Base-by-base conservation (phyloP, 2,329 filamentous ascomycete genomes). In the Colletotrichum liriopes region DNA sequence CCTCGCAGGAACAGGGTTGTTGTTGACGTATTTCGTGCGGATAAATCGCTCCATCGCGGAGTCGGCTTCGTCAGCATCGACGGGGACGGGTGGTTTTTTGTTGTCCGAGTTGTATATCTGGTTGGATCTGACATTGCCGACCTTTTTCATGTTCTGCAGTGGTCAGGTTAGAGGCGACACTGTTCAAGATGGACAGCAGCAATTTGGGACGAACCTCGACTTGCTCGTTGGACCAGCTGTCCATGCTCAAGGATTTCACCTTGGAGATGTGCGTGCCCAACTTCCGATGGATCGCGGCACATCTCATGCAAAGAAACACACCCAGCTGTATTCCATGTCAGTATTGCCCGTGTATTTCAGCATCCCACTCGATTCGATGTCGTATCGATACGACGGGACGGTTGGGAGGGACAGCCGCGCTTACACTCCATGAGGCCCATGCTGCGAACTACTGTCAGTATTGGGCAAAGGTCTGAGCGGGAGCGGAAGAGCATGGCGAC, bases 241-340 rank as follows among this genome's bases (percentile, higher is more conserved):
- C 96, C 95, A 99, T 98, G 82, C 93, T 98, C 84, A 99, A 84
- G 47, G 95, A 98, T 84, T 99, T 99, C 86, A 99, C 95, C 83
- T 99, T 99, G 76, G 95, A 98, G 74, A 99, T 94, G 83, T 99
- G 96, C 51, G 96, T 98, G 73, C 96, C 96, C 79, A 99, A 87
- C 84, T 98, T 98, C 79, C 96, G 94, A 86, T 99, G 96, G 79
- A 98, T 90, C 66, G 95, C 90, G 65, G 95, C 96, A 87, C 96
- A 99, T 81, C 96, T 94, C 93, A 99, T 97, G 85, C 96, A 99
- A 62, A 99, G 87, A 81, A 99, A 99, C 75, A 98, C 91, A 72
- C 96, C 96, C 84, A 99, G 86, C 94, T 98, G 65, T 32, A 54
- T 43, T 29, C 29, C 55, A n/a, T 63, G 70, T 75, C 64, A 73